These are phyloP conservation scores for Austroboletus novae-zelandiae DNA, from an alignment of 1,284 basidiomycete species.

Conservation along the genomic window DNA sequence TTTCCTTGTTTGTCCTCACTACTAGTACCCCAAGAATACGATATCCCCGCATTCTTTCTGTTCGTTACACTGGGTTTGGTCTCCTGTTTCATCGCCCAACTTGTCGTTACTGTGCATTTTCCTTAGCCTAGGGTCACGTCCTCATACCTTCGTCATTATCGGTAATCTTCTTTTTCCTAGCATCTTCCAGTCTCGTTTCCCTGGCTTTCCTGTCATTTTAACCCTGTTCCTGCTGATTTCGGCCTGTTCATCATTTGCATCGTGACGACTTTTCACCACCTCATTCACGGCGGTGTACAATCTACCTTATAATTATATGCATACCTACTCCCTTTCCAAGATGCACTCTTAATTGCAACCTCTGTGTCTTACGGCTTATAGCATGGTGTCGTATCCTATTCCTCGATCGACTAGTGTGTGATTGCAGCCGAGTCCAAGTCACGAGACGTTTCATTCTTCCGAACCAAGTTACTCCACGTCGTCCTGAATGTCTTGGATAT, in stretches of 20 bases:
- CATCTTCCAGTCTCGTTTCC: slow-evolving; percentile 30
- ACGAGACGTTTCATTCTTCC: background rate
- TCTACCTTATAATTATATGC: slow-evolving; percentile 36
- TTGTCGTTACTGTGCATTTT: slow-evolving; percentile 25
- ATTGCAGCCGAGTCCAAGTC: slow-evolving; percentile 6
- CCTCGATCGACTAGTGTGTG: background rate
- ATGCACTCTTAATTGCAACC: slow-evolving; percentile 31
- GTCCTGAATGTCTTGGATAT: slow-evolving; percentile 33
- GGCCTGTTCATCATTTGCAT: slow-evolving; percentile 29
- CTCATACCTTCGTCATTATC: slow-evolving; percentile 32
- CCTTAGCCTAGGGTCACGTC: slow-evolving; percentile 16
- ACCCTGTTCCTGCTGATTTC: slow-evolving; percentile 19
- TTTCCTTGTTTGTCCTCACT: slow-evolving; percentile 10
- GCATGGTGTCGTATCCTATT: slow-evolving; percentile 10
- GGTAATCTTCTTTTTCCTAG: slow-evolving; percentile 31
- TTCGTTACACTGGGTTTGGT: slow-evolving; percentile 21
- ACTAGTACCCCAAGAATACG: slow-evolving; percentile 28
- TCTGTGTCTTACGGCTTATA: slow-evolving; percentile 20
- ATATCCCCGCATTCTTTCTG: slow-evolving; percentile 26
- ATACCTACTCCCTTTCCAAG: slow-evolving; percentile 35
- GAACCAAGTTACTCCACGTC: background rate
- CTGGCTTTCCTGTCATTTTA: slow-evolving; percentile 25
- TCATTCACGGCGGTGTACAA: slow-evolving; percentile 32
- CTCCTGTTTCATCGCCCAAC: slow-evolving; percentile 21
- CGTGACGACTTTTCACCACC: slow-evolving; percentile 17